These are phyloP conservation scores for Phyllosticta capitalensis DNA, from an alignment of 2,329 filamentous ascomycete genomes.

Conservation along the genomic window DNA sequence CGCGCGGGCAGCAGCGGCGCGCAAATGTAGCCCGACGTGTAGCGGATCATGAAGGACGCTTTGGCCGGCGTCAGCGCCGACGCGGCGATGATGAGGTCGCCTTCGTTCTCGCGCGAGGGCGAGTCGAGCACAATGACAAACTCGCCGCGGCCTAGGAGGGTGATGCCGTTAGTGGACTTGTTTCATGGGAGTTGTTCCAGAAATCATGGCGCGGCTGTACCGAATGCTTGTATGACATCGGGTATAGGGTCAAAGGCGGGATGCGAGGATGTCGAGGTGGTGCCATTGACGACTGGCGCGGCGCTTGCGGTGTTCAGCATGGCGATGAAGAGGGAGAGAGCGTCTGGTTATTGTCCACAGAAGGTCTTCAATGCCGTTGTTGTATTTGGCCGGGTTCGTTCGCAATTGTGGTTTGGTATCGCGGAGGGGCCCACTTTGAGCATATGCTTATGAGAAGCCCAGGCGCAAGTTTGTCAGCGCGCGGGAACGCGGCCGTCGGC, in stretches of 20 bases:
- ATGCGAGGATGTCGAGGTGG: constrained; percentile 17
- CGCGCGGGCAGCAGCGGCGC: constrained; percentile 65
- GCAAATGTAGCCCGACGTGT: constrained; percentile 85
- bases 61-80: constrained; percentile 74
- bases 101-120: constrained; percentile 90
- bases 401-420: background rate
- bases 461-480: background rate
- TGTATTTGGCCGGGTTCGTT: background rate
- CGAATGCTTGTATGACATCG: constrained; percentile 36
- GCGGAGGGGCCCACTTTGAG: background rate
- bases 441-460: background rate
- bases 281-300: constrained; percentile 5
- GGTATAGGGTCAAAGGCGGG: constrained; percentile 38
- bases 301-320: background rate
- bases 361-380: background rate
- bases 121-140: constrained; percentile 96
- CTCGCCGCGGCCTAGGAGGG: constrained; percentile 49
- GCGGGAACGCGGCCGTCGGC: background rate
- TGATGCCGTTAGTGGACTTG: constrained; percentile 3
- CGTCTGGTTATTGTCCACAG: background rate
- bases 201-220: constrained; percentile 18
- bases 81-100: constrained; percentile 92
- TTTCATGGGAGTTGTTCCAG: background rate
- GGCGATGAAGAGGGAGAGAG: background rate
- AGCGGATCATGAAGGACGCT: constrained; percentile 92